Evolutionary conservation across 164 flowering plant species (phyloP).

Genomic region (Vitis labrusca): DNA sequence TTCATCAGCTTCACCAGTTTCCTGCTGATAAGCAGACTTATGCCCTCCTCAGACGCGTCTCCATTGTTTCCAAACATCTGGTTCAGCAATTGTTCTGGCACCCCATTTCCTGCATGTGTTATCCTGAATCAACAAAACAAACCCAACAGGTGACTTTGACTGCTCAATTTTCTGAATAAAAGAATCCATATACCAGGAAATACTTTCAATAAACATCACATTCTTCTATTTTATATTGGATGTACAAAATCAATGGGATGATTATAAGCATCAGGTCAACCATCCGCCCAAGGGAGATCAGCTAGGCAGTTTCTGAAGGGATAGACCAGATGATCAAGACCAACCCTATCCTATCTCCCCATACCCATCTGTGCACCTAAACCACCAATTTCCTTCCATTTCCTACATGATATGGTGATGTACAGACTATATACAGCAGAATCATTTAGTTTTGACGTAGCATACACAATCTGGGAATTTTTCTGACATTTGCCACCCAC

Average conservation of each 20-base stretch:
- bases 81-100: conserved; percentile 74
- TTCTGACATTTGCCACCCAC: no score
- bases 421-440: neutral
- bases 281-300: neutral
- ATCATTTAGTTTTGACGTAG: neutral
- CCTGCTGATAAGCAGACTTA: conserved; percentile 70
- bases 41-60: conserved; percentile 71
- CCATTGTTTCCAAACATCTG: conserved; percentile 72
- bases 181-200: neutral
- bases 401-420: neutral
- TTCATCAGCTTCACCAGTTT: conserved; percentile 90
- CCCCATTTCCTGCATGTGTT: conserved; percentile 66
- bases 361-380: neutral
- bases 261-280: neutral
- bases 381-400: neutral
- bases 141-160: neutral
- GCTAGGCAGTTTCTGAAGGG: neutral
- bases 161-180: neutral
- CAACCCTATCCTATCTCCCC: neutral
- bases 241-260: no score
- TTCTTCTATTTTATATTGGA: no score
- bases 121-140: conserved; percentile 43
- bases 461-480: no score
- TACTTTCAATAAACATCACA: no score
- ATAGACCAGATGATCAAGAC: neutral